These are phyloP conservation scores for Gastrolobium bilobum DNA, from an alignment of 306 rosid genomes.

Conservation along the genomic window DNA sequence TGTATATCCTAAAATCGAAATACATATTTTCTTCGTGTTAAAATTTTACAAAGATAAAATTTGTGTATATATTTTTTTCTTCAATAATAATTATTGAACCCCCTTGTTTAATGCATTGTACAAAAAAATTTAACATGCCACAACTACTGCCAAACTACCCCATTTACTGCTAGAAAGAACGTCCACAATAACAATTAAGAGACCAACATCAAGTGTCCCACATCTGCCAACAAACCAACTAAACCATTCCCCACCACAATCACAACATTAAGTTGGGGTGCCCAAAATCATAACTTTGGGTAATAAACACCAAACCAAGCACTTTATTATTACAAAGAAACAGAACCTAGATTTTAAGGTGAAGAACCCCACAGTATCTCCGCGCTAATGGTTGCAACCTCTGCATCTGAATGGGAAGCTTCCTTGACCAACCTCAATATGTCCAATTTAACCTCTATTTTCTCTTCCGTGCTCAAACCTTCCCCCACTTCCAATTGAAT, in stretches of 20 bases:
- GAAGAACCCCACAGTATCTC: slow-evolving; percentile 80
- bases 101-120: no score
- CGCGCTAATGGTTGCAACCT: slow-evolving; percentile 59
- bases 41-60: no score
- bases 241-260: background rate
- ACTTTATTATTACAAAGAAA: background rate
- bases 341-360: slow-evolving; percentile 38
- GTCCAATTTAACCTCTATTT: slow-evolving; percentile 58
- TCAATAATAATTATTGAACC: no score
- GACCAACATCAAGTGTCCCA: background rate
- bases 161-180: background rate
- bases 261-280: background rate
- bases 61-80: no score
- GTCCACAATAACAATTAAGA: background rate
- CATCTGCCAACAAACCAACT: background rate
- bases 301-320: background rate
- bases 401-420: slow-evolving; percentile 65
- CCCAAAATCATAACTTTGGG: background rate
- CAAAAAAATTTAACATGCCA: no score
- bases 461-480: slow-evolving; percentile 65
- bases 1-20: no score
- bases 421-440: slow-evolving; percentile 62
- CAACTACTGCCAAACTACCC: background rate
- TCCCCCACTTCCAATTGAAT: slow-evolving; percentile 70
- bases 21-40: no score